Conservation (phyloP, 139 green algal genomes). For the Coelastrella sp. region DNA sequence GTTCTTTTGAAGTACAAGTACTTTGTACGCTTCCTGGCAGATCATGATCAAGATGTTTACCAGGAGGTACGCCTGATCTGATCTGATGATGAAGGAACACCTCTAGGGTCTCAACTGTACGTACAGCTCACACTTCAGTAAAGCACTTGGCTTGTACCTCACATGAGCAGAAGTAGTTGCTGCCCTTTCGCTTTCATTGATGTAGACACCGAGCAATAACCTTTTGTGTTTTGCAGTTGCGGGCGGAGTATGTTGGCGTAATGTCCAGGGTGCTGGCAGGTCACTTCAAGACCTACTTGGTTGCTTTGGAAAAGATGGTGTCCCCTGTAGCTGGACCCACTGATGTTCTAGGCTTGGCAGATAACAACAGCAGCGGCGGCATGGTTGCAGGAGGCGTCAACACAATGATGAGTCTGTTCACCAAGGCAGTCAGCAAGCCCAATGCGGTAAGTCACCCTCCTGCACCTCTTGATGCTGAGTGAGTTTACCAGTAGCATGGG, state of each 20-base stretch:
- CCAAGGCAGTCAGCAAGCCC: neutral
- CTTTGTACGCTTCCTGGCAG: conserved; percentile 79
- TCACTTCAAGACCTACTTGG: conserved; percentile 93
- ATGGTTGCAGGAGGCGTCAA: neutral
- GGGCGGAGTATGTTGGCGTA: conserved; percentile 82
- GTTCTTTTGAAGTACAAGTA: conserved; percentile 91
- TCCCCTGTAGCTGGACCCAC: conserved; percentile 1
- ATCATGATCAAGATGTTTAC: conserved; percentile 80
- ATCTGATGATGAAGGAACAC: too few relatives aligned
- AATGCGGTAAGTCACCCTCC: neutral
- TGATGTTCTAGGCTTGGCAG: conserved; percentile 49
- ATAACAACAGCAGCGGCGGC: neutral
- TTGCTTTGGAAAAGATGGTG: conserved; percentile 77
- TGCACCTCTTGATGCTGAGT: neutral
- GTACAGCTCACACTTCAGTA: too few relatives aligned
- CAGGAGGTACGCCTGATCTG: conserved; percentile 72
- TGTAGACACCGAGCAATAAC: too few relatives aligned
- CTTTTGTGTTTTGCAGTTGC: conserved; percentile 65
- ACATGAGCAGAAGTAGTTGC: too few relatives aligned
- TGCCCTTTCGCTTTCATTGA: too few relatives aligned
- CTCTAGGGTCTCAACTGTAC: too few relatives aligned
- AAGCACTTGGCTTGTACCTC: too few relatives aligned
- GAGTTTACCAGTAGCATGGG: too few relatives aligned
- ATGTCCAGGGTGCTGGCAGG: conserved; percentile 83
- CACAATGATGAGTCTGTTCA: conserved; percentile 50